Conservation (phyloP, 176 grass and related monocot species). For the Tillandsia leiboldiana region DNA sequence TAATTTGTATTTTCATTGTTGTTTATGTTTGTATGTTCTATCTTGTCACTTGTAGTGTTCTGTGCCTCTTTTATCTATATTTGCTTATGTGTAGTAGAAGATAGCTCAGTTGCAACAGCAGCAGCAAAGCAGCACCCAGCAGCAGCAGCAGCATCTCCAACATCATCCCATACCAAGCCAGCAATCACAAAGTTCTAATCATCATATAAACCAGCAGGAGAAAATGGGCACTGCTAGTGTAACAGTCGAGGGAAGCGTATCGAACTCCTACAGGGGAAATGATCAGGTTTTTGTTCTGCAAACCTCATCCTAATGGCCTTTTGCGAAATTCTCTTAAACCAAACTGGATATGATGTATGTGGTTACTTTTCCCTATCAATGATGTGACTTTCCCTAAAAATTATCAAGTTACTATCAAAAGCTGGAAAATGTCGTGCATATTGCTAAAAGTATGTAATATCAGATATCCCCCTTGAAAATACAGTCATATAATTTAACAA, state of each 20-base stretch:
- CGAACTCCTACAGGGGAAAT: constrained; percentile 41
- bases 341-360: too few species aligned
- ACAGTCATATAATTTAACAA: too few species aligned
- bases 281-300: constrained; percentile 46
- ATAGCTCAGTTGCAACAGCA: constrained; percentile 79
- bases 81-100: constrained; percentile 59
- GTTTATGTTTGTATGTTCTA: neutral
- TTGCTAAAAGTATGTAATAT: neutral
- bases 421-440: too few species aligned
- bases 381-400: too few species aligned
- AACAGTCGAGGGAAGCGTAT: constrained; percentile 48
- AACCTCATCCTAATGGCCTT: too few species aligned
- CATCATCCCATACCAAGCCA: constrained; percentile 59
- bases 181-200: constrained; percentile 63
- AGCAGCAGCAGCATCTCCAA: constrained; percentile 49
- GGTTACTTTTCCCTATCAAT: too few species aligned
- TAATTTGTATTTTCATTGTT: neutral
- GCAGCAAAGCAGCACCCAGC: constrained; percentile 46
- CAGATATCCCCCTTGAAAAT: neutral
- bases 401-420: too few species aligned
- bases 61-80: constrained; percentile 7
- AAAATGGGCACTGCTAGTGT: constrained; percentile 45
- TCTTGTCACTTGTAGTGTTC: neutral
- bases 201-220: constrained; percentile 41
- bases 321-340: too few species aligned